These are phyloP conservation scores for Gracilaria gracilis DNA, from an alignment of 23 red algal species.

Conservation along the genomic window DNA sequence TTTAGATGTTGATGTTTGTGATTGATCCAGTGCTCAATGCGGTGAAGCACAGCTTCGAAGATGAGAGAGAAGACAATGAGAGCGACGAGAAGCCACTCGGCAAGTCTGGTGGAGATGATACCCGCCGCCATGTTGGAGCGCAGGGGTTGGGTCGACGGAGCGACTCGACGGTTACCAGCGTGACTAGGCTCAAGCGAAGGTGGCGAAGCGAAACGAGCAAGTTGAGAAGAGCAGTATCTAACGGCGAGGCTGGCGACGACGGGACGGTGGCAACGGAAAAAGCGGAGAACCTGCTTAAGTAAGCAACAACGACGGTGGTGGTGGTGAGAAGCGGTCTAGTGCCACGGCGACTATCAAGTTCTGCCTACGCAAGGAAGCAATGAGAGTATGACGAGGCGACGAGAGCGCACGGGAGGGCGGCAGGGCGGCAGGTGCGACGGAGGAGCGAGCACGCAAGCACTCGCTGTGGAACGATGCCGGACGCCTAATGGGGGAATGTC, in stretches of 20 bases:
- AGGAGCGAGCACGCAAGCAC: no score
- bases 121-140: constrained; percentile 26
- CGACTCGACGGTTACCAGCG: not conserved
- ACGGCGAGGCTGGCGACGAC: no score
- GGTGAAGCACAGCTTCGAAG: constrained; percentile 49
- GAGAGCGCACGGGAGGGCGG: not conserved
- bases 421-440: no score
- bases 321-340: no score
- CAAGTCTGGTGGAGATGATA: constrained; percentile 46
- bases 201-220: no score
- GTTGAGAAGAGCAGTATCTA: no score
- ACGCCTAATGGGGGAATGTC: no score
- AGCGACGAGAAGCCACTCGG: constrained; percentile 77
- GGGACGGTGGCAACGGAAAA: no score
- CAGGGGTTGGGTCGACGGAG: not conserved
- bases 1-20: constrained; percentile 69
- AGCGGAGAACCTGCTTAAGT: no score
- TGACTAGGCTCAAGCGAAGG: not conserved
- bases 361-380: no score
- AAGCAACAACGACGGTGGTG: no score
- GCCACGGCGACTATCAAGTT: no score
- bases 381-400: not conserved
- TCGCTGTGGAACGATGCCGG: not conserved
- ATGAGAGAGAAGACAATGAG: constrained; percentile 76
- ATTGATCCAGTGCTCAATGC: constrained; percentile 70